These are phyloP conservation scores for Neodidymelliopsis sp. DNA, from an alignment of 2,329 filamentous ascomycete species.

Conservation along the genomic window DNA sequence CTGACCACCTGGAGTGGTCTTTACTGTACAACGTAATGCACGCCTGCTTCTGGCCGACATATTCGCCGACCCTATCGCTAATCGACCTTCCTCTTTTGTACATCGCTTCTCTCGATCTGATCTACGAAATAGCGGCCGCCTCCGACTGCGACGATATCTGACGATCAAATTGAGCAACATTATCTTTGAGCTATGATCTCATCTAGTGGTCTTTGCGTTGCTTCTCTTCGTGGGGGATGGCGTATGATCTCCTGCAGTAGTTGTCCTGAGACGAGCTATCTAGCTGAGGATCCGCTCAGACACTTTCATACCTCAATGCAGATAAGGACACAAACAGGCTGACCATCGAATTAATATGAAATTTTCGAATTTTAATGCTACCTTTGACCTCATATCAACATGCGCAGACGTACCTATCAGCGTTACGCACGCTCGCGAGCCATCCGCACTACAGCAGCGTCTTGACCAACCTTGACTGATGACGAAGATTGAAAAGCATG, in stretches of 20 bases:
- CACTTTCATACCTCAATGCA: no score
- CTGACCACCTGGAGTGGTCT: constrained; percentile 25
- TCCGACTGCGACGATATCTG: constrained; percentile 15
- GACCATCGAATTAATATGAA: not conserved
- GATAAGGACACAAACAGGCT: no score
- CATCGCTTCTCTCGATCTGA: constrained; percentile 14
- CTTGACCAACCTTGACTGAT: not conserved
- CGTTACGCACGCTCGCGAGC: constrained; percentile 10
- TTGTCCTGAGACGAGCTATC: no score
- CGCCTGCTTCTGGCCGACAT: constrained; percentile 19
- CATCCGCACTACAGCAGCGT: constrained; percentile 11
- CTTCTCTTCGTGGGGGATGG: not conserved
- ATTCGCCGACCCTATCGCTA: constrained; percentile 15
- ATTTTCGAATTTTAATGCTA: not conserved
- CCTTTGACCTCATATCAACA: not conserved
- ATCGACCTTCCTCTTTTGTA: constrained; percentile 30
- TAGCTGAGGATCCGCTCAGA: no score
- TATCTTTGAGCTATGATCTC: constrained; percentile 12
- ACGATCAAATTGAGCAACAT: constrained; percentile 5
- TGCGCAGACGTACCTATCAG: not conserved
- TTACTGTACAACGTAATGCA: constrained; percentile 22
- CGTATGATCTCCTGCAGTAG: no score
- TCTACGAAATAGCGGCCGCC: constrained; percentile 16
- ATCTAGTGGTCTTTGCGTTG: not conserved
- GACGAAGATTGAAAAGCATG: not conserved